Percentiles rank a stretch among this genome's conserved stretches.
These are phyloP conservation scores for Leersia perrieri DNA, from an alignment of 176 grass and related monocot species.

Conservation along the genomic window DNA sequence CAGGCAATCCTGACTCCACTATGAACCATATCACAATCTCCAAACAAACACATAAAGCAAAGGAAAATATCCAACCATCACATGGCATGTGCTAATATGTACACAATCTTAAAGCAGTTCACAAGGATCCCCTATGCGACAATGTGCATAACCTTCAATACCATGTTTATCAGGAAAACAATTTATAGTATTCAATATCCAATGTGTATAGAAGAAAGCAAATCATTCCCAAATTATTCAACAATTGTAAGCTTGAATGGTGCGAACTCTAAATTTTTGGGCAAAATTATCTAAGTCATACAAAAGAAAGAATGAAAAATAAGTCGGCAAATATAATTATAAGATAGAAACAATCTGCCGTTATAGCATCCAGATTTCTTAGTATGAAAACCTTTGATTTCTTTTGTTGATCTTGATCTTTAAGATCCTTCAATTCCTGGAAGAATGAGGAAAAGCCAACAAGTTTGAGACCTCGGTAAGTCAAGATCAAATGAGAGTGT, in stretches of 20 bases:
- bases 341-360: constrained; percentile 7
- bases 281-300: not conserved
- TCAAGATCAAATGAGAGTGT: constrained; percentile 14
- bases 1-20: not conserved
- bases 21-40: not conserved
- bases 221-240: not conserved
- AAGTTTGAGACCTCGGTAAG: constrained; percentile 33
- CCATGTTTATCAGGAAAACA: not conserved
- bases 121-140: not conserved
- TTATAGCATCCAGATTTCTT: constrained; percentile 3
- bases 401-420: constrained; percentile 87
- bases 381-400: constrained; percentile 71
- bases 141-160: not conserved
- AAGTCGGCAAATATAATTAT: constrained; percentile 5
- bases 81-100: not conserved
- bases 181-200: constrained; percentile 16
- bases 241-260: constrained; percentile 3
- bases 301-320: constrained; percentile 1
- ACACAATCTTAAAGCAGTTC: not conserved
- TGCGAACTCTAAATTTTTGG: constrained; percentile 2
- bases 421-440: constrained; percentile 91
- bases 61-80: not conserved
- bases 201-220: not conserved
- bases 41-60: not conserved
- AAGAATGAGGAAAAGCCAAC: constrained; percentile 36